phyloP scores from a whole-genome alignment of 805 yeast species.

The Sugiyamaella smithiae region DNA sequence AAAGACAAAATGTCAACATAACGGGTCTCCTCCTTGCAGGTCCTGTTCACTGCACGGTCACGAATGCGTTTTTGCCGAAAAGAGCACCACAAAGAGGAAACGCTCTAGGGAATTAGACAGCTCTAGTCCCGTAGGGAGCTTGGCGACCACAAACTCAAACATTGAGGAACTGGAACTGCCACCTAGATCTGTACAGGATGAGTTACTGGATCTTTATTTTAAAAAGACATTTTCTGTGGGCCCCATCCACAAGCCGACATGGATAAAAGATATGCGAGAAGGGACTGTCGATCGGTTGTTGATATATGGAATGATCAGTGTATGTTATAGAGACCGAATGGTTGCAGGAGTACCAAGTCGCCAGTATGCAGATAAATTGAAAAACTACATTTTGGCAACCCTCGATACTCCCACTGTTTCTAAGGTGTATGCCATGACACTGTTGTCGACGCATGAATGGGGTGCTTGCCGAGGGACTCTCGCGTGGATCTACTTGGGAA shows the following conservation, averaged over 20 bases:
- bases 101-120: not conserved
- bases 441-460: not conserved
- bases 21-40: not conserved
- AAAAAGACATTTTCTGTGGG: slow-evolving; percentile 1
- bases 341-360: not conserved
- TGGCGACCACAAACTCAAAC: not conserved
- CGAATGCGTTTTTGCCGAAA: not conserved
- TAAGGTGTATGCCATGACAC: not conserved
- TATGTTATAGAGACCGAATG: slow-evolving; percentile 2
- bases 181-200: not conserved
- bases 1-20: slow-evolving; percentile 2
- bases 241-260: slow-evolving; percentile 3
- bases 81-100: not conserved
- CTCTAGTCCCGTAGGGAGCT: not conserved
- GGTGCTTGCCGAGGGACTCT: not conserved
- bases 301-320: slow-evolving; percentile 2
- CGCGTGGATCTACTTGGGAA: slow-evolving; percentile 1
- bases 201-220: not conserved
- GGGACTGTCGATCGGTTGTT: not conserved
- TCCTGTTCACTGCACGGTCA: not conserved
- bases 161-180: not conserved
- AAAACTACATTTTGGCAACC: not conserved
- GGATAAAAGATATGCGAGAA: slow-evolving; percentile 4
- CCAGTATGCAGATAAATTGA: not conserved
- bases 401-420: not conserved